phyloP scores from a whole-genome alignment of 116 monocot genomes.

The Papilionanthe hybrid region DNA sequence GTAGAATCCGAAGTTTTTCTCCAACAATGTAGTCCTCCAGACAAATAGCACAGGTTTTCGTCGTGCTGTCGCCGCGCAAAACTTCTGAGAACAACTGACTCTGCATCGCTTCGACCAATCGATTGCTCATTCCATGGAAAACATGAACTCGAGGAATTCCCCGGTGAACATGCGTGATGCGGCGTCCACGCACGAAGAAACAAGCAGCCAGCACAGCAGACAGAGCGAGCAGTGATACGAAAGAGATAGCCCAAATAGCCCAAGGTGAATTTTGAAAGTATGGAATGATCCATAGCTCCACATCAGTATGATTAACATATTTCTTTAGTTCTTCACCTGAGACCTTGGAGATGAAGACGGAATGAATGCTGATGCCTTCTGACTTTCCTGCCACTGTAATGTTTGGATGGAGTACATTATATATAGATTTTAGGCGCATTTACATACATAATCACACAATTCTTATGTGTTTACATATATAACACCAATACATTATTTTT shows the following conservation, averaged over 20 bases:
- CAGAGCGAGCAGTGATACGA: slow-evolving; percentile 72
- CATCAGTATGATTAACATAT: slow-evolving; percentile 32
- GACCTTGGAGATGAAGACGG: slow-evolving; percentile 70
- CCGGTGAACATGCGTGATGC: slow-evolving; percentile 34
- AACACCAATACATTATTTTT: too few species aligned
- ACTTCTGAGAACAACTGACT: slow-evolving; percentile 69
- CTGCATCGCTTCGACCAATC: slow-evolving; percentile 78
- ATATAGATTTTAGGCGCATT: too few species aligned
- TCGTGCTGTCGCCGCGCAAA: slow-evolving; percentile 32
- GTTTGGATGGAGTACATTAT: too few species aligned
- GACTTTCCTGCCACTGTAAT: slow-evolving; percentile 79
- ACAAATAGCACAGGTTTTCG: slow-evolving; percentile 81
- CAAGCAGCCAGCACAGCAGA: slow-evolving; percentile 69
- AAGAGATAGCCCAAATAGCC: slow-evolving; percentile 77
- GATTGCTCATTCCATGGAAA: slow-evolving; percentile 84
- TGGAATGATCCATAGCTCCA: slow-evolving; percentile 72
- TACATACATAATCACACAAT: too few species aligned
- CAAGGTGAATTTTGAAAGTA: slow-evolving; percentile 60
- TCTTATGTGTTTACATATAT: too few species aligned
- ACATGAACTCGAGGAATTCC: slow-evolving; percentile 11
- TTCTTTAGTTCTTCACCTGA: slow-evolving; percentile 61
- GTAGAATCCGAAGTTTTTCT: slow-evolving; percentile 75
- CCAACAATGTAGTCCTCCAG: slow-evolving; percentile 81
- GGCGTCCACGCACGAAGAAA: slow-evolving; percentile 71
- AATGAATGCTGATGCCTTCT: slow-evolving; percentile 56